These are phyloP conservation scores for Corchorus olitorius DNA, from an alignment of 345 rosid species.

Conservation along the genomic window DNA sequence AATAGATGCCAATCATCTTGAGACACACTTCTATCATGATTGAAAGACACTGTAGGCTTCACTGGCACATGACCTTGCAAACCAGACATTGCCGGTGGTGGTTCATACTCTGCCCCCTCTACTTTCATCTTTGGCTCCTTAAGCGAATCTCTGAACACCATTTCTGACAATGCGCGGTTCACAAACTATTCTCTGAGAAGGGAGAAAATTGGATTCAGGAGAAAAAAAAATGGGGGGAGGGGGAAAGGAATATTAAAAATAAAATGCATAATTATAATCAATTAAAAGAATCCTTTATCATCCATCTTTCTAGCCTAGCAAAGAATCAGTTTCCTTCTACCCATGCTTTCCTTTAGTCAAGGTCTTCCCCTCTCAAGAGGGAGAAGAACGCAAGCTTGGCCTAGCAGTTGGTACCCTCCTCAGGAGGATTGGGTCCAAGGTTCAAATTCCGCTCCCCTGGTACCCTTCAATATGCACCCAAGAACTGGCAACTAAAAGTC, in stretches of 20 bases:
- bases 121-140: constrained; percentile 22
- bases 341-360: background rate
- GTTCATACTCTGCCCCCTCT: constrained; percentile 23
- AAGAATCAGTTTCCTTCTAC: background rate
- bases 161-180: constrained; percentile 10
- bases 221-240: background rate
- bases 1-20: constrained; percentile 26
- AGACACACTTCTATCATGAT: constrained; percentile 10
- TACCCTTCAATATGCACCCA: too few relatives aligned
- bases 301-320: background rate
- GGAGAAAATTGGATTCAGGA: background rate
- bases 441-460: too few relatives aligned
- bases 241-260: too few relatives aligned
- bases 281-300: background rate
- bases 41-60: background rate
- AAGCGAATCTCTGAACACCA: constrained; percentile 44
- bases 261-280: background rate
- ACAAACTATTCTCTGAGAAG: constrained; percentile 1
- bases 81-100: constrained; percentile 10
- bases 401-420: too few relatives aligned
- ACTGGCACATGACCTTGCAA: constrained; percentile 18
- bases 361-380: background rate
- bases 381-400: background rate
- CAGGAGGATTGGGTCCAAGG: too few relatives aligned
- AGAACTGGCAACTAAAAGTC: background rate